Percentiles rank a stretch among this genome's conserved stretches.
Conservation (phyloP, 805 yeast genomes). For the Monosporozyma aerobia region DNA sequence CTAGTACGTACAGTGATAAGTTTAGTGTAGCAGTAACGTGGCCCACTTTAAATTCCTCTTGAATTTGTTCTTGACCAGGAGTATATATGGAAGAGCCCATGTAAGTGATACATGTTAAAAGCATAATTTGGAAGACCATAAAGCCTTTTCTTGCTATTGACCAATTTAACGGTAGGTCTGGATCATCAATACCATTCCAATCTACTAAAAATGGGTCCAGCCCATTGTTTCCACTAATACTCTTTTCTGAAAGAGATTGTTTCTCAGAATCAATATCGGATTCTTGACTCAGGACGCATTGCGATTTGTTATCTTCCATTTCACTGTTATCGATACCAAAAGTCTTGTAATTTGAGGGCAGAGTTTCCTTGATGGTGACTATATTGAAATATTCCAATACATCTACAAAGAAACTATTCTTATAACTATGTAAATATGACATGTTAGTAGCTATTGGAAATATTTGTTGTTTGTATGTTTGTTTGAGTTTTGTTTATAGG, state of each 20-base stretch:
- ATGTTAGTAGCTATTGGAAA: neutral
- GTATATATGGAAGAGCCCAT: conserved; percentile 49
- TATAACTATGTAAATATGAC: conserved; percentile 3
- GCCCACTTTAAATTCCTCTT: conserved; percentile 37
- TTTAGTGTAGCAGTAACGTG: conserved; percentile 41
- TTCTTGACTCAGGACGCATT: neutral
- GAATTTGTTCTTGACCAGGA: conserved; percentile 40
- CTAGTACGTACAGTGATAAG: conserved; percentile 46
- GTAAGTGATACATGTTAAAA: conserved; percentile 43
- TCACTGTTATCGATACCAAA: neutral
- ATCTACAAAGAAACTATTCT: conserved; percentile 20
- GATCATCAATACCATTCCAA: conserved; percentile 34
- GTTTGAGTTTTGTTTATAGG: neutral
- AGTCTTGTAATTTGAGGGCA: conserved; percentile 1
- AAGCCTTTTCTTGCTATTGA: conserved; percentile 32
- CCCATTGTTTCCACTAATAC: neutral
- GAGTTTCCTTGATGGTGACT: conserved; percentile 8
- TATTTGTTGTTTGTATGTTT: neutral
- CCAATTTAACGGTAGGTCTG: conserved; percentile 54
- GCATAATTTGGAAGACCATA: conserved; percentile 33
- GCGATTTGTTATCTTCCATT: neutral
- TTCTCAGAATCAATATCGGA: neutral
- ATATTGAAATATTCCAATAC: conserved; percentile 16
- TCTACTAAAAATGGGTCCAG: conserved; percentile 25
- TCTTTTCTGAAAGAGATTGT: neutral